phyloP scores from a whole-genome alignment of 257 asterid species.

The Pogostemon cablin region DNA sequence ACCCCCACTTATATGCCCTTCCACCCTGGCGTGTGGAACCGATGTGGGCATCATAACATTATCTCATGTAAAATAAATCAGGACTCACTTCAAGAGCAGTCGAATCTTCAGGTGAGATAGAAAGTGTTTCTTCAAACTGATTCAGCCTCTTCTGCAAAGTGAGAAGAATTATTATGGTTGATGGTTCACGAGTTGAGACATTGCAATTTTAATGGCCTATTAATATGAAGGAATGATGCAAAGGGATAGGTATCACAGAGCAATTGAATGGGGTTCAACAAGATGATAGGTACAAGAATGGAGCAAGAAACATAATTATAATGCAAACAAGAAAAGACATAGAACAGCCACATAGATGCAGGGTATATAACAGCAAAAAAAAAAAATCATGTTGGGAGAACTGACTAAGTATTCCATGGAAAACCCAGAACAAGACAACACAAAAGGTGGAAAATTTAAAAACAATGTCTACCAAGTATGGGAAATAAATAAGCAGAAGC shows the following conservation, averaged over 20 bases:
- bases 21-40: too few relatives aligned
- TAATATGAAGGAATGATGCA: conserved; percentile 4
- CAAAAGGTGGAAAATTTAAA: conserved; percentile 12
- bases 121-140: conserved; percentile 76
- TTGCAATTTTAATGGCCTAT: conserved; percentile 17
- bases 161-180: conserved; percentile 23
- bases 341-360: background rate
- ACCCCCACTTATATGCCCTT: too few relatives aligned
- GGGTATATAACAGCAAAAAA: conserved; percentile 22
- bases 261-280: conserved; percentile 26
- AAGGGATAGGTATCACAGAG: conserved; percentile 7
- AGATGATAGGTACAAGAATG: conserved; percentile 15
- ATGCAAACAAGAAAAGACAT: conserved; percentile 10
- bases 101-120: conserved; percentile 67
- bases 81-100: conserved; percentile 85
- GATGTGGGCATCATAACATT: background rate
- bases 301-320: conserved; percentile 25
- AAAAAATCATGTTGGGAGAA: conserved; percentile 5
- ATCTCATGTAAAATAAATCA: conserved; percentile 7
- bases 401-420: background rate
- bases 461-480: background rate
- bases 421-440: conserved; percentile 13
- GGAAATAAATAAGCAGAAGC: conserved; percentile 28
- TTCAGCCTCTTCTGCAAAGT: conserved; percentile 71
- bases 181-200: conserved; percentile 23